Evolutionary conservation across 2,329 filamentous ascomycete species (phyloP).

Genomic region (Epichloe hybrida): DNA sequence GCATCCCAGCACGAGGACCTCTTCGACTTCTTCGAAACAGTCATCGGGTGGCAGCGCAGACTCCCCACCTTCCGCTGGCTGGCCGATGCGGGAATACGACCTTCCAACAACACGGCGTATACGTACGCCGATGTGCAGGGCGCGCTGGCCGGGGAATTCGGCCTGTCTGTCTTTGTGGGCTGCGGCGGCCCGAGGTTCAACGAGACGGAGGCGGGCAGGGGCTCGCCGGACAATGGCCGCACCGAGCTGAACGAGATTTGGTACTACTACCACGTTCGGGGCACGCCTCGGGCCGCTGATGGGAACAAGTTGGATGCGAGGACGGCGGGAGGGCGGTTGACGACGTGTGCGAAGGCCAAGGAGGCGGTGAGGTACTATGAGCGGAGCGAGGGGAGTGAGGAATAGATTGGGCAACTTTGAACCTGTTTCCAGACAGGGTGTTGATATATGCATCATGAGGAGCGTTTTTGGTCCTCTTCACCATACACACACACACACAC

Average conservation of each 20-base stretch:
- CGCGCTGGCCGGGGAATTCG: constrained; percentile 35
- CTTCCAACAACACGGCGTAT: constrained; percentile 45
- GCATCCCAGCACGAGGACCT: constrained; percentile 45
- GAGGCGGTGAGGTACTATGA: constrained; percentile 42
- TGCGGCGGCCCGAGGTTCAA: constrained; percentile 49
- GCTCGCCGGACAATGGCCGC: constrained; percentile 39
- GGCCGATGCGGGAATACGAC: constrained; percentile 35
- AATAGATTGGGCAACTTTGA: neutral
- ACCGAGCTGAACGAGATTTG: constrained; percentile 49
- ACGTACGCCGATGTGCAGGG: constrained; percentile 36
- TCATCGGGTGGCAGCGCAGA: constrained; percentile 40
- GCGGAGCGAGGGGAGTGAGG: constrained; percentile 24
- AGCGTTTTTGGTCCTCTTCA: neutral
- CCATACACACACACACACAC: neutral
- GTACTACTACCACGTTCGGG: constrained; percentile 51
- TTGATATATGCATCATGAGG: neutral
- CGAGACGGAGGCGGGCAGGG: constrained; percentile 41
- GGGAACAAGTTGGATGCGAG: constrained; percentile 28
- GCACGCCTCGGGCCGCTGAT: constrained; percentile 38
- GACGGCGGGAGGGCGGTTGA: constrained; percentile 33
- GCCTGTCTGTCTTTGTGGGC: constrained; percentile 44
- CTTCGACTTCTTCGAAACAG: constrained; percentile 49
- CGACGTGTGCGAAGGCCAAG: constrained; percentile 40
- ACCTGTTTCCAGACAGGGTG: too few species aligned
- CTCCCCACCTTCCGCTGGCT: constrained; percentile 51